Evolutionary conservation across 2,329 filamentous ascomycete genomes (phyloP).

Genomic region (Diaporthe caulivora): DNA sequence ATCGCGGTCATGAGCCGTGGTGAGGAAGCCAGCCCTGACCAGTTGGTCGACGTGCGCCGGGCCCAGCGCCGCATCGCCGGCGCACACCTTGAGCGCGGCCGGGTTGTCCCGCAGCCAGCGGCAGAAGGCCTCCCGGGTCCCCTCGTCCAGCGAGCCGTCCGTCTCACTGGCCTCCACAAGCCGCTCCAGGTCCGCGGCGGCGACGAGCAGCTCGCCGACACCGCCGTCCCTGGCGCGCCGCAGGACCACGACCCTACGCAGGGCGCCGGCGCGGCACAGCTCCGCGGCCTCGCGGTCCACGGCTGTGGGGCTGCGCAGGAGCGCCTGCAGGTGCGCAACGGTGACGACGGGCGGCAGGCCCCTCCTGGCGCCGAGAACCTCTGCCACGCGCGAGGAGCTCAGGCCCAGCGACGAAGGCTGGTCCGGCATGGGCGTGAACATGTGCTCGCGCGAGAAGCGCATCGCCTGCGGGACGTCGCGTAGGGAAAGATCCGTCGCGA

Average conservation of each 20-base stretch:
- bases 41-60: constrained; percentile 66
- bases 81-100: constrained; percentile 50
- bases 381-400: constrained; percentile 71
- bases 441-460: constrained; percentile 68
- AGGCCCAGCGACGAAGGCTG: constrained; percentile 64
- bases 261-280: constrained; percentile 66
- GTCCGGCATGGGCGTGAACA: constrained; percentile 75
- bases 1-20: constrained; percentile 55
- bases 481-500: constrained; percentile 68
- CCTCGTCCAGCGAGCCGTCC: constrained; percentile 53
- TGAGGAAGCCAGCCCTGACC: constrained; percentile 76
- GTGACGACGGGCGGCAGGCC: constrained; percentile 74
- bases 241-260: constrained; percentile 74
- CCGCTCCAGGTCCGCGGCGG: constrained; percentile 66
- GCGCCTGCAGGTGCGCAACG: constrained; percentile 73
- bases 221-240: constrained; percentile 65
- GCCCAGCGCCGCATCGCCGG: constrained; percentile 50
- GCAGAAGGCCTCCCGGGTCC: constrained; percentile 64
- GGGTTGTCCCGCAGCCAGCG: constrained; percentile 64
- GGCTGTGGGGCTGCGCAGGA: constrained; percentile 71
- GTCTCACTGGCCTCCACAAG: constrained; percentile 55
- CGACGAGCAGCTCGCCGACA: constrained; percentile 74
- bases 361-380: constrained; percentile 72
- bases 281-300: constrained; percentile 77
- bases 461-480: constrained; percentile 75